Conservation (phyloP, 1,284 basidiomycete species). For the Moesziomyces parantarcticus region DNA sequence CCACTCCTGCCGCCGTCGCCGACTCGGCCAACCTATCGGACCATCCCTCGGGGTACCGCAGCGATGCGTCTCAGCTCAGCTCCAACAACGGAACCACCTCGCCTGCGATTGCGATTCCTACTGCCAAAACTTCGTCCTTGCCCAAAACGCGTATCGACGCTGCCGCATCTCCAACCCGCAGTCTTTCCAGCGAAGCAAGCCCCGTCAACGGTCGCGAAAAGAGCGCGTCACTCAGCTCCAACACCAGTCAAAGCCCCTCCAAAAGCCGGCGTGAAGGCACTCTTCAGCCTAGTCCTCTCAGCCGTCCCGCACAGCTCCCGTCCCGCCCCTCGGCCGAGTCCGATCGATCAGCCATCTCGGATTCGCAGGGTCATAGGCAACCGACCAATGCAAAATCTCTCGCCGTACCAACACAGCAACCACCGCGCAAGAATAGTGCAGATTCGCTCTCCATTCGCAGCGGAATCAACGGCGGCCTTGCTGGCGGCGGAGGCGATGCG, state of each 20-base stretch:
- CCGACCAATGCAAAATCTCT: constrained; percentile 4
- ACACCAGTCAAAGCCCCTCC: constrained; percentile 12
- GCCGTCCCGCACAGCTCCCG: constrained; percentile 23
- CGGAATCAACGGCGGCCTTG: constrained; percentile 21
- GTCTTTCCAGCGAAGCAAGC: constrained; percentile 7
- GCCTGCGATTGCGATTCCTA: constrained; percentile 2
- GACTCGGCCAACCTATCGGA: constrained; percentile 34
- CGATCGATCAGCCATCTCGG: constrained; percentile 10
- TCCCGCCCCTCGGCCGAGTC: constrained; percentile 19
- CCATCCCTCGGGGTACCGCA: constrained; percentile 19
- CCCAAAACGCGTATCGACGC: background rate
- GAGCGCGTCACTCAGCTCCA: constrained; percentile 11
- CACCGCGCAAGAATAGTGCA: constrained; percentile 27
- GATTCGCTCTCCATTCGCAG: constrained; percentile 29
- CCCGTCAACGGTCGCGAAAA: background rate
- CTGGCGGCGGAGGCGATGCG: constrained; percentile 44
- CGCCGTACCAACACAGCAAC: constrained; percentile 18
- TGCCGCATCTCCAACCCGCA: constrained; percentile 8
- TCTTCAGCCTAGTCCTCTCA: constrained; percentile 29
- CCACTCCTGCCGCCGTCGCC: constrained; percentile 10
- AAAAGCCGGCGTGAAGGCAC: constrained; percentile 28
- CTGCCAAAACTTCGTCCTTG: constrained; percentile 4
- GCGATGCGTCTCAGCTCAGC: constrained; percentile 16
- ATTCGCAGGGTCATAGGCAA: constrained; percentile 4
- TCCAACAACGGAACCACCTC: constrained; percentile 21